These are phyloP conservation scores for Mucor irregularis DNA, from an alignment of 371 early-diverging fungal genomes.

Conservation along the genomic window DNA sequence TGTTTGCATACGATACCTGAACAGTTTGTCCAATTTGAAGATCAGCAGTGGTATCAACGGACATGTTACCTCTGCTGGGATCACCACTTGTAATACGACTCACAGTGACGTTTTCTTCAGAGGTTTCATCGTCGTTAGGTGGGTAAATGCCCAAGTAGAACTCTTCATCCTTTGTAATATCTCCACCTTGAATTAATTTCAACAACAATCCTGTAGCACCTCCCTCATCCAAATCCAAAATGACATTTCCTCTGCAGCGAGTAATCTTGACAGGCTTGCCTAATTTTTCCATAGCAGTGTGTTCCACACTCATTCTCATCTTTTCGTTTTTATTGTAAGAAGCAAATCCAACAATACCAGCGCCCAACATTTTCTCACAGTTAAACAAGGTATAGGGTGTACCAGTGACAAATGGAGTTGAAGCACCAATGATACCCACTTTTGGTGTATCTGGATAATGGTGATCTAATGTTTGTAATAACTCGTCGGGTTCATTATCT, in stretches of 20 bases:
- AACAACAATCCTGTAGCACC: slow-evolving; percentile 68
- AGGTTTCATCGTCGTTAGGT: slow-evolving; percentile 6
- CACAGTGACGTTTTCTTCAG: slow-evolving; percentile 41
- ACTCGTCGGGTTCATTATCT: slow-evolving; percentile 67
- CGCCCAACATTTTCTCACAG: slow-evolving; percentile 48
- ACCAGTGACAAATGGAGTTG: slow-evolving; percentile 76
- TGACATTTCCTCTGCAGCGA: slow-evolving; percentile 73
- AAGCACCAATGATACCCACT: slow-evolving; percentile 61
- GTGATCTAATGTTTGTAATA: slow-evolving; percentile 56
- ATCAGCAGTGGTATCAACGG: slow-evolving; percentile 69
- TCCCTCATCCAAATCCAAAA: slow-evolving; percentile 63
- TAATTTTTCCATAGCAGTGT: slow-evolving; percentile 48
- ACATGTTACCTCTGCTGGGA: slow-evolving; percentile 74
- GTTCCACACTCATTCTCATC: slow-evolving; percentile 26
- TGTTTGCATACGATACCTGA: slow-evolving; percentile 38
- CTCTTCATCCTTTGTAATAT: slow-evolving; percentile 55
- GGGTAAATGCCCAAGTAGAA: slow-evolving; percentile 56
- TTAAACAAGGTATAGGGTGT: slow-evolving; percentile 59
- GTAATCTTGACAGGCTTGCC: slow-evolving; percentile 62
- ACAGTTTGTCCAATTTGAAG: slow-evolving; percentile 62
- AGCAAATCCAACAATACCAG: slow-evolving; percentile 66
- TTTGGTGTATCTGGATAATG: slow-evolving; percentile 54
- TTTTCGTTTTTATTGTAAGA: slow-evolving; percentile 19
- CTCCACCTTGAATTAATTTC: slow-evolving; percentile 40
- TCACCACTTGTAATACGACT: slow-evolving; percentile 74